A percentile compares a stretch with the other conserved stretches of the same genome.
These are phyloP conservation scores for Amaranthus hypochondriacus DNA, from an alignment of 148 eudicot genomes.

Conservation along the genomic window DNA sequence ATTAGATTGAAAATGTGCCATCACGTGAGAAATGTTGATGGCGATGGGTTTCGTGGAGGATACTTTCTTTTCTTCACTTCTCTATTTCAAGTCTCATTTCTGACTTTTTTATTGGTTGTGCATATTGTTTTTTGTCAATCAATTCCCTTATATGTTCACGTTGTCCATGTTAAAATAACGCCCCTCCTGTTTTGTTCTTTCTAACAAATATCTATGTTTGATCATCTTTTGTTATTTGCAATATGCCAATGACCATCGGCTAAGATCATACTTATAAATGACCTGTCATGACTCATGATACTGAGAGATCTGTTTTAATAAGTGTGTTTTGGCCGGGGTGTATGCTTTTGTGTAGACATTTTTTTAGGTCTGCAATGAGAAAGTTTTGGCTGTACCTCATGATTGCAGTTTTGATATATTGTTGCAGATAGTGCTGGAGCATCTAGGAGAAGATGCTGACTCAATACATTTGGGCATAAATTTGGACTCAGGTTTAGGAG, in stretches of 20 bases:
- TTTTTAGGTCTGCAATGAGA: not conserved
- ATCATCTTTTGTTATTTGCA: too few species aligned
- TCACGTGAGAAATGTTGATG: not conserved
- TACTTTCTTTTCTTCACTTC: not conserved
- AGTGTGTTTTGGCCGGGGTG: not conserved
- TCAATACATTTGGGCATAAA: constrained; percentile 46
- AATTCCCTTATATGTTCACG: not conserved
- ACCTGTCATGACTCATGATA: not conserved
- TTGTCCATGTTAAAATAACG: not conserved
- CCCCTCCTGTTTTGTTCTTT: not conserved
- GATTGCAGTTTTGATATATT: constrained; percentile 3
- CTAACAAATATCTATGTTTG: too few species aligned
- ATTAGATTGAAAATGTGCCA: not conserved
- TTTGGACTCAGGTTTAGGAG: constrained; percentile 74
- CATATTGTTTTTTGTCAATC: not conserved
- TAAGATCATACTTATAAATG: not conserved
- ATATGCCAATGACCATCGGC: too few species aligned
- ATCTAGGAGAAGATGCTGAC: constrained; percentile 48
- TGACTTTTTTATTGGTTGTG: not conserved
- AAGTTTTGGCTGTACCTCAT: not conserved
- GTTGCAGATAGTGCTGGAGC: constrained; percentile 56
- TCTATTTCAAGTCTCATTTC: not conserved
- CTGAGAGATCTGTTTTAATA: not conserved
- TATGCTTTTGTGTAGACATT: not conserved
- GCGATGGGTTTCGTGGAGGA: not conserved